Percentiles rank a stretch among this genome's conserved stretches.
These are phyloP conservation scores for Aspergillus novoparasiticus DNA, from an alignment of 2,329 filamentous ascomycete species.

Conservation along the genomic window DNA sequence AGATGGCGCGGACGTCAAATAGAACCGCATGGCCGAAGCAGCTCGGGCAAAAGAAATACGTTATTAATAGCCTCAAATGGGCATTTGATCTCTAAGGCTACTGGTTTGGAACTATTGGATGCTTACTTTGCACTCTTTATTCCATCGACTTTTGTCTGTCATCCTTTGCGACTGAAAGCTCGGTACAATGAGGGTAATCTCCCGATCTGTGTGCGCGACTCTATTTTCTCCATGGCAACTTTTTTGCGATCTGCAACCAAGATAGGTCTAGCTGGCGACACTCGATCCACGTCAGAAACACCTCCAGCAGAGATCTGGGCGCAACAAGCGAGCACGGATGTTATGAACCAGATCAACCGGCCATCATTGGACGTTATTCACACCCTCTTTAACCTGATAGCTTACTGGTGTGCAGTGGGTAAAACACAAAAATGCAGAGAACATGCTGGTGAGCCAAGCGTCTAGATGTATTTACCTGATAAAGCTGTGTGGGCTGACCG, in stretches of 20 bases:
- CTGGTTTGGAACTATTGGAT: background rate
- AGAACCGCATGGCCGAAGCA: background rate
- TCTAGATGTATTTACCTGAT: too few relatives aligned
- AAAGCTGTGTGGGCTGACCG: background rate
- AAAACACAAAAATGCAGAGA: background rate
- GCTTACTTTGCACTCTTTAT: background rate
- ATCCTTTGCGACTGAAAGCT: background rate
- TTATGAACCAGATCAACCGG: background rate
- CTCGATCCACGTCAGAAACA: too few relatives aligned
- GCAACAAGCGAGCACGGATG: background rate
- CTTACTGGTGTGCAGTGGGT: background rate
- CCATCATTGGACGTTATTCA: background rate
- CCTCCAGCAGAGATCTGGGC: background rate
- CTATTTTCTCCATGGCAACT: background rate
- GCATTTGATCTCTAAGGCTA: background rate
- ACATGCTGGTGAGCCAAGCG: background rate
- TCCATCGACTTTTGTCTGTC: conserved; percentile 4
- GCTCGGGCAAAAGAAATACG: background rate
- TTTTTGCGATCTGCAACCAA: background rate
- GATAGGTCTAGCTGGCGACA: background rate
- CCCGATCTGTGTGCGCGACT: background rate
- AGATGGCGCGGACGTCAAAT: background rate
- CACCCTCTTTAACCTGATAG: background rate
- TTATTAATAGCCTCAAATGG: background rate
- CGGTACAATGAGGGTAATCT: background rate